These are phyloP conservation scores for Alternaria sp. DNA, from an alignment of 2,329 filamentous ascomycete species.

Conservation along the genomic window DNA sequence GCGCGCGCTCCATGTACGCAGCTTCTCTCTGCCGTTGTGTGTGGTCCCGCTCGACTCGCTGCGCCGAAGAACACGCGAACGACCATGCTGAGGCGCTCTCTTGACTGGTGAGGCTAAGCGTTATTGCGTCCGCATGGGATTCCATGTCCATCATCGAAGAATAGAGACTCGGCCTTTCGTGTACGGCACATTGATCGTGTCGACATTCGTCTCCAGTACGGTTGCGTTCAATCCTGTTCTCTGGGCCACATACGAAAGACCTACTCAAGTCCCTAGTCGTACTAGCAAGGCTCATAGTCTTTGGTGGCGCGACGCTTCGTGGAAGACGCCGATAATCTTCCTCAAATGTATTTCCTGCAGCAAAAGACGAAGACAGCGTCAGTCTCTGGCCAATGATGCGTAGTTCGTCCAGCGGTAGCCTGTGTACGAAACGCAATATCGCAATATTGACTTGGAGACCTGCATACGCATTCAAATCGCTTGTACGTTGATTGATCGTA, in stretches of 20 bases:
- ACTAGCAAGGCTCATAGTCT: background rate
- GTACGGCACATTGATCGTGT: background rate
- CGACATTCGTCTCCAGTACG: background rate
- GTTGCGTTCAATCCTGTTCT: background rate
- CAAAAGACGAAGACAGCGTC: background rate
- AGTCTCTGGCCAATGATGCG: background rate
- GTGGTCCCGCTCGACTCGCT: background rate
- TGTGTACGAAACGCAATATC: slow-evolving; percentile 1
- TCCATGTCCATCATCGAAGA: background rate
- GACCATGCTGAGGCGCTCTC: background rate
- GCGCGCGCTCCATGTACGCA: background rate
- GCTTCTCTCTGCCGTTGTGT: background rate
- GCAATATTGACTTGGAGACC: slow-evolving; percentile 10
- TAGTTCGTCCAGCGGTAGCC: slow-evolving; percentile 3
- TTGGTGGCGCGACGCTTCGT: background rate
- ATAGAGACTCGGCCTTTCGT: background rate
- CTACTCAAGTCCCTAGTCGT: background rate
- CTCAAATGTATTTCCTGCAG: background rate
- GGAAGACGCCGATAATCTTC: background rate
- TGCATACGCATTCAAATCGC: background rate
- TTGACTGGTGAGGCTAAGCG: background rate
- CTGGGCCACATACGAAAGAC: background rate
- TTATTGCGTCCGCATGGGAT: background rate
- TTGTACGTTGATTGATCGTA: background rate
- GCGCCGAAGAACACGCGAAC: background rate